phyloP scores from a whole-genome alignment of 805 yeast genomes.

The Maudiozyma turicensis region DNA sequence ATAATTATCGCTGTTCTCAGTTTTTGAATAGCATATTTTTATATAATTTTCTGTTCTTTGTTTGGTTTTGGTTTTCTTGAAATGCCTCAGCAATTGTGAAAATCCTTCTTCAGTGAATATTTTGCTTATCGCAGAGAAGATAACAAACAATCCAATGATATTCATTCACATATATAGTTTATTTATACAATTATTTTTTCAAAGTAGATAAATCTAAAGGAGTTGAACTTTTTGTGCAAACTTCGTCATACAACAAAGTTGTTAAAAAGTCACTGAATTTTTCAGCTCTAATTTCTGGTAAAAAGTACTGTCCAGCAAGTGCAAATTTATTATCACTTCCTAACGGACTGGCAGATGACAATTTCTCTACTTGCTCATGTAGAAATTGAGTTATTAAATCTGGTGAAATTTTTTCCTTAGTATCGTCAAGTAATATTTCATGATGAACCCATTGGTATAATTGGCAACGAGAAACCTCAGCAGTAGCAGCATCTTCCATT shows the following conservation, averaged over 20 bases:
- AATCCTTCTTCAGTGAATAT: no score
- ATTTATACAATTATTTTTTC: background rate
- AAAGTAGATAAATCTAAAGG: background rate
- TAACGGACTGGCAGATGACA: constrained; percentile 35
- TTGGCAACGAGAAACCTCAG: constrained; percentile 77
- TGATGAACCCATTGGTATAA: constrained; percentile 79
- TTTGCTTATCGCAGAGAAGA: no score
- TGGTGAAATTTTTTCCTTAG: constrained; percentile 49
- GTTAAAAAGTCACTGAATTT: constrained; percentile 72
- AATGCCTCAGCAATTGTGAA: no score
- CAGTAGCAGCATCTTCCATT: constrained; percentile 89
- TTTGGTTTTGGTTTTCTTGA: no score
- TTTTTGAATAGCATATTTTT: no score
- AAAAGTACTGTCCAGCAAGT: constrained; percentile 60
- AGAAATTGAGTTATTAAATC: constrained; percentile 48
- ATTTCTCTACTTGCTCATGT: constrained; percentile 50
- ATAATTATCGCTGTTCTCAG: background rate
- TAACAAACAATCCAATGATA: no score
- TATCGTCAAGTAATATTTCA: constrained; percentile 48
- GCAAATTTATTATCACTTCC: constrained; percentile 47
- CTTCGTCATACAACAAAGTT: constrained; percentile 63
- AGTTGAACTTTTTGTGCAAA: constrained; percentile 16
- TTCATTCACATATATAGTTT: no score
- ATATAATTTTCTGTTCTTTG: no score
- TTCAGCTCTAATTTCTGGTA: constrained; percentile 64